Evolutionary conservation across 2,329 filamentous ascomycete species (phyloP).

Genomic region (Xylariomycetidae sp.): DNA sequence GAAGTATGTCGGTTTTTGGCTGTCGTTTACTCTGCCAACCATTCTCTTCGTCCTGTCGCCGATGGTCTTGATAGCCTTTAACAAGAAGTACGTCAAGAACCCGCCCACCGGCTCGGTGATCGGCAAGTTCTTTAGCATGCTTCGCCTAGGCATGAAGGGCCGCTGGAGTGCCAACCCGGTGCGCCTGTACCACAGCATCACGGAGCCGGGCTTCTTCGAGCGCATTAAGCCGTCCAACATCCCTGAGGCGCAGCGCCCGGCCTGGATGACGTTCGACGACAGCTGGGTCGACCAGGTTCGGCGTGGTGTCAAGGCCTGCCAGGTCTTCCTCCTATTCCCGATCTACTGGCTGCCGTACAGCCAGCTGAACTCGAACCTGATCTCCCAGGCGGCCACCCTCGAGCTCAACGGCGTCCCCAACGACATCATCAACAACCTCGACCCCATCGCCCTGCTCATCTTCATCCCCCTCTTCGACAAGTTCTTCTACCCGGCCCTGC

Average conservation of each 20-base stretch:
- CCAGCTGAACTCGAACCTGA: conserved; percentile 62
- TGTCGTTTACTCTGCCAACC: conserved; percentile 41
- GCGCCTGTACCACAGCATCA: conserved; percentile 24
- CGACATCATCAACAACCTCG: conserved; percentile 63
- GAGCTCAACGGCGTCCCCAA: conserved; percentile 61
- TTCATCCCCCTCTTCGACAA: conserved; percentile 60
- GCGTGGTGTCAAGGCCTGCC: conserved; percentile 60
- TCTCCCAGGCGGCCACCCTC: conserved; percentile 55
- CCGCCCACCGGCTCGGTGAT: conserved; percentile 58
- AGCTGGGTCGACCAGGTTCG: conserved; percentile 68
- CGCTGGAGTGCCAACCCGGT: conserved; percentile 57
- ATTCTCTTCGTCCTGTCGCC: conserved; percentile 57
- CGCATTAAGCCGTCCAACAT: conserved; percentile 61
- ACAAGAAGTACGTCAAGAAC: conserved; percentile 44
- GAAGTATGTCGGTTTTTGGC: conserved; percentile 59
- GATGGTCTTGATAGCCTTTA: conserved; percentile 40
- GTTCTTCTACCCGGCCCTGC: conserved; percentile 54
- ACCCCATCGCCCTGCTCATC: conserved; percentile 60
- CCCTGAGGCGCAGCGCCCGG: conserved; percentile 47
- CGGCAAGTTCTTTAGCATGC: conserved; percentile 59
- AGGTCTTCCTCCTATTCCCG: conserved; percentile 49
- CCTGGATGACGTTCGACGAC: conserved; percentile 67
- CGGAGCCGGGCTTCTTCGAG: conserved; percentile 56
- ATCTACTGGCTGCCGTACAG: conserved; percentile 59
- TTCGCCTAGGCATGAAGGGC: conserved; percentile 55